Conservation (phyloP, 345 rosid genomes). For the Pistacia integerrima region DNA sequence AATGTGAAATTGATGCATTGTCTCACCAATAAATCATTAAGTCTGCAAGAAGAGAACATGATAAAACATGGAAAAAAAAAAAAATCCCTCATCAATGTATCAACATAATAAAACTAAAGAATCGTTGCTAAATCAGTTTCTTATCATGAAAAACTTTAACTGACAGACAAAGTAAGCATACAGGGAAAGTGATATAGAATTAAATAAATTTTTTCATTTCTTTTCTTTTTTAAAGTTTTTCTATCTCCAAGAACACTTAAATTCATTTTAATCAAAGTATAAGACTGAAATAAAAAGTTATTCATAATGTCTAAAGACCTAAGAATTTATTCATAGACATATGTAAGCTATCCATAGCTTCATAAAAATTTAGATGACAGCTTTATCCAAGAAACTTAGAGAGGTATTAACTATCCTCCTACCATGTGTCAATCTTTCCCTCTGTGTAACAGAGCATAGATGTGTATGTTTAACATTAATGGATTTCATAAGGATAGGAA, state of each 20-base stretch:
- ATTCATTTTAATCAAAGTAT: background rate
- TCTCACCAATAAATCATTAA: background rate
- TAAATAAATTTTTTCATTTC: background rate
- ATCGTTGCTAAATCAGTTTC: background rate
- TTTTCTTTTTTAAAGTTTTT: background rate
- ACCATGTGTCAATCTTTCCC: background rate
- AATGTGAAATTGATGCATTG: background rate
- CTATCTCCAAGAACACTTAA: background rate
- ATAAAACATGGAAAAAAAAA: background rate
- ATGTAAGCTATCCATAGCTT: background rate
- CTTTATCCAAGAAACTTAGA: background rate
- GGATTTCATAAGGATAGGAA: too few relatives aligned
- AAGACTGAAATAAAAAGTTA: background rate
- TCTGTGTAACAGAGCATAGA: background rate
- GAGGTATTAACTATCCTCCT: background rate
- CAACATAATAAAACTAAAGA: background rate
- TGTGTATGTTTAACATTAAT: background rate
- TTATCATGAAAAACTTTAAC: background rate
- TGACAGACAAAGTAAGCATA: background rate
- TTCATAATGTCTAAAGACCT: background rate
- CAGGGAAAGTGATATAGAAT: background rate
- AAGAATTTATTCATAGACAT: background rate
- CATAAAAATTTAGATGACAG: background rate
- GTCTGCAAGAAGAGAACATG: background rate
- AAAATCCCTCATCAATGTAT: too few relatives aligned